A percentile compares a stretch with the other conserved stretches of the same genome.
phyloP scores from a whole-genome alignment of 1,284 basidiomycete species.

The Cutaneotrichosporon daszewskae region DNA sequence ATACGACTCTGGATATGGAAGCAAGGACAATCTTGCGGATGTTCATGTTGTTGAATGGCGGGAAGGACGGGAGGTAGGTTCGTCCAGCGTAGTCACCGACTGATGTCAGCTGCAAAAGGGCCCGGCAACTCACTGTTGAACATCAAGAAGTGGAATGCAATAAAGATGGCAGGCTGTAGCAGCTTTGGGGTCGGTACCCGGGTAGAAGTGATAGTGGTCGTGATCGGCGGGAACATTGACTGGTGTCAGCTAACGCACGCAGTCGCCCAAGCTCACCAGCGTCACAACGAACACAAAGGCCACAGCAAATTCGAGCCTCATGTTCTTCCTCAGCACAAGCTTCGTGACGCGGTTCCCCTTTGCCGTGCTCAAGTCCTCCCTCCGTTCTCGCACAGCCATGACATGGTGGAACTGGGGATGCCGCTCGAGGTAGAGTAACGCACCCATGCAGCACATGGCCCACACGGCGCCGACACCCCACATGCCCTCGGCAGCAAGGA shows the following conservation, averaged over 20 bases:
- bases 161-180: conserved; percentile 43
- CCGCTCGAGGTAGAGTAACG: conserved; percentile 22
- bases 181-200: conserved; percentile 49
- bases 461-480: conserved; percentile 36
- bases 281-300: conserved; percentile 72
- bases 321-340: conserved; percentile 55
- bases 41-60: conserved; percentile 45
- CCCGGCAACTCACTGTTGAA: conserved; percentile 50
- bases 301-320: conserved; percentile 63
- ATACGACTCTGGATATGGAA: conserved; percentile 62
- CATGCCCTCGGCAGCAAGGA: conserved; percentile 34
- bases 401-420: conserved; percentile 25
- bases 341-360: conserved; percentile 19
- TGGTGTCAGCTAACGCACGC: conserved; percentile 37
- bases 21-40: conserved; percentile 36
- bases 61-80: conserved; percentile 61
- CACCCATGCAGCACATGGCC: conserved; percentile 23
- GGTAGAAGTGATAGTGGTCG: conserved; percentile 64
- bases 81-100: conserved; percentile 72
- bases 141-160: conserved; percentile 46
- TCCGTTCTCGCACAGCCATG: background rate
- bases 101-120: conserved; percentile 45
- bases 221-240: conserved; percentile 81
- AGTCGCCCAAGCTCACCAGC: conserved; percentile 54
- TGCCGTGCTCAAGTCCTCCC: conserved; percentile 12